Evolutionary conservation across 495 filamentous ascomycete genomes (phyloP).

Genomic region (Xylaria flabelliformis): DNA sequence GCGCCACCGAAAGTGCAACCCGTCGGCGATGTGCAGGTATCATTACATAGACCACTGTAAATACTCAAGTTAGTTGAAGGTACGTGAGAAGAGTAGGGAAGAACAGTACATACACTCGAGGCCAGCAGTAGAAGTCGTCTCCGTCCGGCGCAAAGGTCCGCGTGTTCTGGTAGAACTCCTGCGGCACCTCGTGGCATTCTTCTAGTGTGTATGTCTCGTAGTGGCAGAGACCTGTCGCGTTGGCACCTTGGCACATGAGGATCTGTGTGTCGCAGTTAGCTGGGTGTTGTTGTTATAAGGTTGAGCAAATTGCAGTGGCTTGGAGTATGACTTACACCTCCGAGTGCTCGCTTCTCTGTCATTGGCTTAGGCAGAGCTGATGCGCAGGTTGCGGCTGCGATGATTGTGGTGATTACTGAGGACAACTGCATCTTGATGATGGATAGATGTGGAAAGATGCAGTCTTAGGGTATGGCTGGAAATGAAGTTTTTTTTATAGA

Average conservation of each 20-base stretch:
- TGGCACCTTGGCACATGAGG: constrained; percentile 50
- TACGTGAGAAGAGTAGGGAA: not conserved
- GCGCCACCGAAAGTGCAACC: constrained; percentile 52
- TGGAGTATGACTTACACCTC: constrained; percentile 39
- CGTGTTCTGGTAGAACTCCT: constrained; percentile 40
- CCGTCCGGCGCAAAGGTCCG: constrained; percentile 51
- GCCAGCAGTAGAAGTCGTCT: constrained; percentile 50
- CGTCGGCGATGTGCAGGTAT: constrained; percentile 50
- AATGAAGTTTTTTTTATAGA: not conserved
- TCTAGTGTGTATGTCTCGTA: constrained; percentile 45
- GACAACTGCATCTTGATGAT: constrained; percentile 33
- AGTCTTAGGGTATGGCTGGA: not conserved
- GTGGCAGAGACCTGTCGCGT: constrained; percentile 47
- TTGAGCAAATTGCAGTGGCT: not conserved
- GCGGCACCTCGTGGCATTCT: constrained; percentile 46
- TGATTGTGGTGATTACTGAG: constrained; percentile 29
- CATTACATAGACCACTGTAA: constrained; percentile 40
- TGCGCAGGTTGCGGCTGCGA: constrained; percentile 30
- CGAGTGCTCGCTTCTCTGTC: constrained; percentile 37
- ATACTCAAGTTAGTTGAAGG: not conserved
- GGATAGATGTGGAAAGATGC: constrained; percentile 1
- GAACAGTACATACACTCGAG: constrained; percentile 35
- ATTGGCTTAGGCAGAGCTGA: constrained; percentile 28
- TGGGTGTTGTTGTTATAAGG: not conserved
- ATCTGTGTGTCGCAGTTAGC: constrained; percentile 33